A percentile compares a stretch with the other conserved stretches of the same genome.
Conservation (phyloP, 495 filamentous ascomycete species). For the Neurospora cerealis region DNA sequence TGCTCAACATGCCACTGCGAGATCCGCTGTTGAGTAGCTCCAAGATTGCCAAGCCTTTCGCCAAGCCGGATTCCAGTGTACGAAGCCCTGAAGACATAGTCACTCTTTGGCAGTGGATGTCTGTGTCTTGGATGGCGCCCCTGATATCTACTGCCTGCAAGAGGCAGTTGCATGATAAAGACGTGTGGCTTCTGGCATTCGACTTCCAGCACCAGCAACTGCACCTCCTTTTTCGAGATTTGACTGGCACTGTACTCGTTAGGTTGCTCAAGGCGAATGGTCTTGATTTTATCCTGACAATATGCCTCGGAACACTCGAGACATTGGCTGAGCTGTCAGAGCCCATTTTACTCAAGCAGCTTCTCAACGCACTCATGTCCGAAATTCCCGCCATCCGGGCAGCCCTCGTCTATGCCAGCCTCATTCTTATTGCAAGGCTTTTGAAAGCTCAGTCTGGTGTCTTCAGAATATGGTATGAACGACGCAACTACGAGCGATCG, state of each 20-base stretch:
- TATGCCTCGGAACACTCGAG: slow-evolving; percentile 49
- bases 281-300: slow-evolving; percentile 61
- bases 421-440: slow-evolving; percentile 51
- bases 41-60: slow-evolving; percentile 51
- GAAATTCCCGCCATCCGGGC: slow-evolving; percentile 35
- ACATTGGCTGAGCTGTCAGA: slow-evolving; percentile 52
- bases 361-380: slow-evolving; percentile 58
- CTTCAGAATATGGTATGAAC: slow-evolving; percentile 62
- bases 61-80: slow-evolving; percentile 44
- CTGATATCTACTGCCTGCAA: slow-evolving; percentile 53
- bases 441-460: slow-evolving; percentile 56
- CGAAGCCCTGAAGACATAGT: slow-evolving; percentile 78
- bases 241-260: slow-evolving; percentile 59
- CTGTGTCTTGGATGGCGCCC: slow-evolving; percentile 72
- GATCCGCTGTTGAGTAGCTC: slow-evolving; percentile 45
- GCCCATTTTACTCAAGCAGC: slow-evolving; percentile 60
- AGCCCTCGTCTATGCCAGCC: slow-evolving; percentile 54
- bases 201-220: slow-evolving; percentile 68
- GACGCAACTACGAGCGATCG: slow-evolving; percentile 64
- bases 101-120: slow-evolving; percentile 70
- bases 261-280: slow-evolving; percentile 66
- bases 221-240: slow-evolving; percentile 59
- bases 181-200: slow-evolving; percentile 66
- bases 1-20: slow-evolving; percentile 64
- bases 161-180: slow-evolving; percentile 58